phyloP scores from a whole-genome alignment of 2,329 filamentous ascomycete species.

The Colletotrichum costaricense region DNA sequence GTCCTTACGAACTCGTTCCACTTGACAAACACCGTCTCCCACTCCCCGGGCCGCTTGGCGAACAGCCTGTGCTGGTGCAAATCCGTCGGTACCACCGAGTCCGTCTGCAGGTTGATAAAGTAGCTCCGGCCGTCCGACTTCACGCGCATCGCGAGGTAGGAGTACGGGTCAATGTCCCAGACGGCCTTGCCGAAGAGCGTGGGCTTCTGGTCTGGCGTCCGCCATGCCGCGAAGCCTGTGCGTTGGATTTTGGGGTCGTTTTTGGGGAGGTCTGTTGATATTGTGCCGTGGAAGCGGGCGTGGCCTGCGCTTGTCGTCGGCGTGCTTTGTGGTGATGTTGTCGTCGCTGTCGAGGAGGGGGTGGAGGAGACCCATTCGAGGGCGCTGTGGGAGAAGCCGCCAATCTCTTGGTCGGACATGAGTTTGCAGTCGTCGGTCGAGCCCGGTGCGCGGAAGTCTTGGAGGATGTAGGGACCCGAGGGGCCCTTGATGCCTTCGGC shows the following conservation, averaged over 20 bases:
- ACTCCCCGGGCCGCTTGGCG: slow-evolving; percentile 80
- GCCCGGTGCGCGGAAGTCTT: slow-evolving; percentile 67
- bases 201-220: slow-evolving; percentile 79
- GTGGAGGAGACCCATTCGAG: slow-evolving; percentile 70
- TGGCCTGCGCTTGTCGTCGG: slow-evolving; percentile 56
- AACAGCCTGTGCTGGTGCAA: slow-evolving; percentile 94
- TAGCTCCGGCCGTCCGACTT: slow-evolving; percentile 93
- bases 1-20: slow-evolving; percentile 96
- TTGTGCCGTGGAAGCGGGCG: slow-evolving; percentile 85
- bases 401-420: slow-evolving; percentile 89
- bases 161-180: slow-evolving; percentile 92
- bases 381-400: slow-evolving; percentile 81
- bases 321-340: slow-evolving; percentile 30
- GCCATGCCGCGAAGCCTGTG: slow-evolving; percentile 90
- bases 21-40: slow-evolving; percentile 94
- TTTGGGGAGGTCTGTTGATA: slow-evolving; percentile 85
- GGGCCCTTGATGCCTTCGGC: slow-evolving; percentile 77
- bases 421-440: slow-evolving; percentile 71
- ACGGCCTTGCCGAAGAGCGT: slow-evolving; percentile 88
- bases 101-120: slow-evolving; percentile 95
- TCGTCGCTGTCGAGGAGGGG: slow-evolving; percentile 32
- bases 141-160: slow-evolving; percentile 86
- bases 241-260: slow-evolving; percentile 80
- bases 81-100: slow-evolving; percentile 93
- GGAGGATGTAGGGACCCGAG: slow-evolving; percentile 71